Percentiles rank a stretch among this genome's conserved stretches.
These are phyloP conservation scores for Circinella umbellata DNA, from an alignment of 371 early-diverging fungal genomes.

Conservation along the genomic window DNA sequence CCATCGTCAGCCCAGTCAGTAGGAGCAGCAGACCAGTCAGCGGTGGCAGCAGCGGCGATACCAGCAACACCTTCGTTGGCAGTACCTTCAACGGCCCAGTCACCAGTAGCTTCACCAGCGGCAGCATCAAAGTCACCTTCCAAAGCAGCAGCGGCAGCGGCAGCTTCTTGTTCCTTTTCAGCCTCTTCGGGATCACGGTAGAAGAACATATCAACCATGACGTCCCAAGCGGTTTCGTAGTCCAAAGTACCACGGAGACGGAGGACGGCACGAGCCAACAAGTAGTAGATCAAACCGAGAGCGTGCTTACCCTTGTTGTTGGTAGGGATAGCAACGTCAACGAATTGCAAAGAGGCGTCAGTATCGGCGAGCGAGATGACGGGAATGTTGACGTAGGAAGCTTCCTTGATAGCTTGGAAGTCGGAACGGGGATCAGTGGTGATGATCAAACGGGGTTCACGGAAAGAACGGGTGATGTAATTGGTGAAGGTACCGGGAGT, in stretches of 20 bases:
- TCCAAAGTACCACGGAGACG: slow-evolving; percentile 94
- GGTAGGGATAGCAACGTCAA: slow-evolving; percentile 99
- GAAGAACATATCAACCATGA: slow-evolving; percentile 99
- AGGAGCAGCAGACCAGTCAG: slow-evolving; percentile 24
- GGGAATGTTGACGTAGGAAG: slow-evolving; percentile 99
- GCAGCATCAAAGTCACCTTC: slow-evolving; percentile 18
- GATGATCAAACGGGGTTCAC: slow-evolving; percentile 98
- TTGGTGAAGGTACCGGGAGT: slow-evolving; percentile 99
- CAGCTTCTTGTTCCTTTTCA: slow-evolving; percentile 85
- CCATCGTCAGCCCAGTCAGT: slow-evolving; percentile 43
- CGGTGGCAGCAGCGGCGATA: slow-evolving; percentile 30
- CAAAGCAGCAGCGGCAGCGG: slow-evolving; percentile 23
- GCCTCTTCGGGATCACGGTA: slow-evolving; percentile 91
- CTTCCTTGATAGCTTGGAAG: slow-evolving; percentile 98
- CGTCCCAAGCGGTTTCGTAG: slow-evolving; percentile 86
- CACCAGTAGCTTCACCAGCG: slow-evolving; percentile 18
- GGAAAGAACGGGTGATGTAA: slow-evolving; percentile 98
- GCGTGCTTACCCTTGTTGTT: slow-evolving; percentile 99
- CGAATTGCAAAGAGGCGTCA: slow-evolving; percentile 92
- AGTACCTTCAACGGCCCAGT: slow-evolving; percentile 27
- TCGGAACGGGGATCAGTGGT: slow-evolving; percentile 99
- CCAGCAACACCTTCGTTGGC: slow-evolving; percentile 27
- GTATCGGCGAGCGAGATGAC: slow-evolving; percentile 99
- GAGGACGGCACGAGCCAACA: slow-evolving; percentile 97
- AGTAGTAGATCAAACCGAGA: slow-evolving; percentile 97